Base-by-base conservation (phyloP, 768 basidiomycete species). In the Sutorius australiensis region DNA sequence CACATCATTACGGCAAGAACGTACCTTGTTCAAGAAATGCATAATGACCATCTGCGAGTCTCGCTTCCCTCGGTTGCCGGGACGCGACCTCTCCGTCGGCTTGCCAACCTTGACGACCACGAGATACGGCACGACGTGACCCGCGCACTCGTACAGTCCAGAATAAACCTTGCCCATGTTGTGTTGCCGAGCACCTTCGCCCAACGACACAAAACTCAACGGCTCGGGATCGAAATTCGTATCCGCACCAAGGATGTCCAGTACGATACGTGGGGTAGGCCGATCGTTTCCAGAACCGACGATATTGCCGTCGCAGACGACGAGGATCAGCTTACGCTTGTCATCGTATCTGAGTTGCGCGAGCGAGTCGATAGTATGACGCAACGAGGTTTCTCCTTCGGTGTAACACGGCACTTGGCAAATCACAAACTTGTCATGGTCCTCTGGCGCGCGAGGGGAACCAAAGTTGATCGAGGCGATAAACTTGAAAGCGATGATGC, bases 361-460 rank as follows among this genome's bases (percentile, higher is more conserved):
- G 52, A 99, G 75, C 5, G 94, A 95, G 67, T 98, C 93, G 65
- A 99, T 95, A 2, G 94, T 97, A 61, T 77, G 78, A 45, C 89
- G 80, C 46, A 98, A 76, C 6, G 92, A 97, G 13, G 75, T 67
- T 57, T 94, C 89, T 58, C 94, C 95, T 77, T 98, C 95, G 3
- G 95, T 98, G 68, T 98, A 98, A 80, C 95, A 98, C 28, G 95
- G 95, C 0, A 98, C 93, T 65, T 98, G 95, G 67, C 95, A 98
- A 61, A 95, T 92, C 57, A 97, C 89, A 60, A 97, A 95, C 72
- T 97, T 95, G 76, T 97, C 93, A 66, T 94, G 92, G 61, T 94
- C 89, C 71, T 95, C 94, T 0, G 93, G 94, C 6, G 89, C 88
- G 51, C 92, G 83, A 16, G 82, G 69, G 3, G 86, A 73, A 43